Percentiles rank a stretch among this genome's conserved stretches.
These are phyloP conservation scores for Podaxis sp. DNA, from an alignment of 768 basidiomycete genomes.

Conservation along the genomic window DNA sequence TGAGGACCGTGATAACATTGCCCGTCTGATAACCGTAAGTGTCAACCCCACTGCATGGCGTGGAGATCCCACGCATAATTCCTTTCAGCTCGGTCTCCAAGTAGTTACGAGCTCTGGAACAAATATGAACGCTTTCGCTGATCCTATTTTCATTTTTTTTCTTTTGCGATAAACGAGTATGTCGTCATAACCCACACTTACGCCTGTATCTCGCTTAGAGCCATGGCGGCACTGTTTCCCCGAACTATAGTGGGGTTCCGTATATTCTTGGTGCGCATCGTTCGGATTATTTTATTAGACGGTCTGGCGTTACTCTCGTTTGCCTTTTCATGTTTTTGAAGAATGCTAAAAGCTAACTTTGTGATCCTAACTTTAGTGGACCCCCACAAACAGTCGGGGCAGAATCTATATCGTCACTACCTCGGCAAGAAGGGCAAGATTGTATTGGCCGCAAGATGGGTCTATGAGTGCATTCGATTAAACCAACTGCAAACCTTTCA, in stretches of 20 bases:
- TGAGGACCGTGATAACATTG: conserved; percentile 61
- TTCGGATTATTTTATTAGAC: conserved; percentile 6
- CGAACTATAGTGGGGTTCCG: conserved; percentile 74
- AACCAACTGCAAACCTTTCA: conserved; percentile 72
- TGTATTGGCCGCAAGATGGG: conserved; percentile 73
- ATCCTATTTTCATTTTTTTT: background rate
- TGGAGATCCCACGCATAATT: background rate
- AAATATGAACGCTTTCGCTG: background rate
- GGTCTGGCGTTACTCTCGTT: background rate
- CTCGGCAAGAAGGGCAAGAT: conserved; percentile 78
- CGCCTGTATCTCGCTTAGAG: conserved; percentile 44
- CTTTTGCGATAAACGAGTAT: background rate
- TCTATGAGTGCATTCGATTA: conserved; percentile 71
- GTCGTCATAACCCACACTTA: conserved; percentile 5
- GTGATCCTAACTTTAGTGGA: conserved; percentile 52
- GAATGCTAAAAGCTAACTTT: conserved; percentile 1
- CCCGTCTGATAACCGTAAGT: conserved; percentile 67
- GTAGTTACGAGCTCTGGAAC: background rate
- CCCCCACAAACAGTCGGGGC: conserved; percentile 75
- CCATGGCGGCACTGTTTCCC: conserved; percentile 73
- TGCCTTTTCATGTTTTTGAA: background rate
- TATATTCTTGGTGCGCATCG: conserved; percentile 72
- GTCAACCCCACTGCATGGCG: background rate
- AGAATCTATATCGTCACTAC: conserved; percentile 80
- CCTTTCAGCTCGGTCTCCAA: background rate